Base-by-base conservation (phyloP, 2,329 filamentous ascomycete genomes). In the Pleoardoris graminearum region DNA sequence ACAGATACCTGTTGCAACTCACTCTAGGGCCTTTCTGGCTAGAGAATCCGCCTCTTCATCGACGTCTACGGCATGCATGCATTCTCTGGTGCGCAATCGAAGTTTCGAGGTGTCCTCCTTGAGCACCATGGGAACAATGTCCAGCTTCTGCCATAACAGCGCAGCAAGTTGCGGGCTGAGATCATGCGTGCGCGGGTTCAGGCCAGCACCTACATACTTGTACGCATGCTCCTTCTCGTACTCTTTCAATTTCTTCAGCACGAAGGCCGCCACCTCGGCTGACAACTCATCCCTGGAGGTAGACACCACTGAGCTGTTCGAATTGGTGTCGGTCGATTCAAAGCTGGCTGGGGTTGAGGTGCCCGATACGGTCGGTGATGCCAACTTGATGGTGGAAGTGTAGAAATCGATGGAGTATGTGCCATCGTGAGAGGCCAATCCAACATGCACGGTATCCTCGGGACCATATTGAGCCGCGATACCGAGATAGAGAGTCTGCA, bases 21-120 rank as follows among this genome's bases (percentile, higher is more conserved):
- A 88, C 86, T 86, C 82, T 56, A 91, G 81, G 69, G 87, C 90
- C 76, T 91, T 92, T 55, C 90, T 81, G 1, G 86, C 87, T 82
- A 92, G 88, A 0, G 87, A 89, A 67, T 93, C 90, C 1, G 90
- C 89, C 70, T 91, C 86, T 68, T 94, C 90, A 62, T 92, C 90
- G 4, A 91, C 80, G n/a, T 80, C 76, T 66, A 85, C 84, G 29
- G 75, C 70, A 39, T 80, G 76, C 79, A 81, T 83, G 56, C 38
- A 36, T n/a, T 52, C 37, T 8, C 48, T 36, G 22, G 23, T 29
- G 23, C 29, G 44, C 3, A 50, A 48, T 33, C 49, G 53, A 22
- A 54, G 25, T 37, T 43, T 38, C 5, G 55, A 30, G n/a, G 48
- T 43, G 16, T 61, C 59, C 10, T 61, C 62, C 30, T 61, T 58